phyloP scores from a whole-genome alignment of 306 rosid genomes.

The Lablab purpureus region DNA sequence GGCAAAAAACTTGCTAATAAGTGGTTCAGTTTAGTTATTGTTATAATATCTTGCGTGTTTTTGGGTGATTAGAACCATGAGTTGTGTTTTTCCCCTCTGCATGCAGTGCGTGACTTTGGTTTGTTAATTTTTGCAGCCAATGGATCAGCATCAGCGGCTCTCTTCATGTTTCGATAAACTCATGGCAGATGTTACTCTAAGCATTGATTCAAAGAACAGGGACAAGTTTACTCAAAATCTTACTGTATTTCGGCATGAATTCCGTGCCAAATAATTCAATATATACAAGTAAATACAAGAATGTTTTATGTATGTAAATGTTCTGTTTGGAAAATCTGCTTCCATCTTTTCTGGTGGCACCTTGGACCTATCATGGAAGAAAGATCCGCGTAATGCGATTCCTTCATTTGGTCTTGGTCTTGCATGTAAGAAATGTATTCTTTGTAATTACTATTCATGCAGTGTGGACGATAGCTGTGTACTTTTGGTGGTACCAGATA shows the following conservation, averaged over 20 bases:
- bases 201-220: conserved; percentile 62
- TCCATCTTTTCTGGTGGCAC: conserved; percentile 37
- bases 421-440: conserved; percentile 49
- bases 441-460: conserved; percentile 49
- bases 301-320: conserved; percentile 44
- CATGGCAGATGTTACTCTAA: conserved; percentile 57
- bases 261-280: conserved; percentile 58
- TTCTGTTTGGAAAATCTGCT: conserved; percentile 43
- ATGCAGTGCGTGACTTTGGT: conserved; percentile 13
- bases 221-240: conserved; percentile 66
- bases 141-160: conserved; percentile 62
- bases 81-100: conserved; percentile 1
- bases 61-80: not conserved
- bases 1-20: not conserved
- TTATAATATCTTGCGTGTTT: not conserved
- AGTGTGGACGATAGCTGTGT: conserved; percentile 45
- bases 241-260: conserved; percentile 55
- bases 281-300: conserved; percentile 33
- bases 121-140: conserved; percentile 52
- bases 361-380: conserved; percentile 38
- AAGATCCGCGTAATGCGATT: conserved; percentile 38
- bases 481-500: conserved; percentile 43
- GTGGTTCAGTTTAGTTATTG: not conserved
- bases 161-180: conserved; percentile 61
- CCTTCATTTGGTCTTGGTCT: conserved; percentile 43